phyloP scores from a whole-genome alignment of 2,329 filamentous ascomycete species.

The Pseudogymnoascus destructans region DNA sequence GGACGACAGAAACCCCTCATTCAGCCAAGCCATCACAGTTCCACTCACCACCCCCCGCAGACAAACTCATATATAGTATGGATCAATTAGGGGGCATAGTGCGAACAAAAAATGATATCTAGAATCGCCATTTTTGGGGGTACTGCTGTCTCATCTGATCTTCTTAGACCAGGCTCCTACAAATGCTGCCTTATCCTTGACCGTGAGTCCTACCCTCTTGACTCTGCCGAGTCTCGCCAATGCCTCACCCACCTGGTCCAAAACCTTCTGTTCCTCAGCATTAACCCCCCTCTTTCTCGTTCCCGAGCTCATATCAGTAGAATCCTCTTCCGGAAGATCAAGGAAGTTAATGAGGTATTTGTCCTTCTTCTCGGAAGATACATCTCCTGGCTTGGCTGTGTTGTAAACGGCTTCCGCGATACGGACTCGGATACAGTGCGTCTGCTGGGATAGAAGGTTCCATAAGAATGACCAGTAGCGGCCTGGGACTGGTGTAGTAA shows the following conservation, averaged over 20 bases:
- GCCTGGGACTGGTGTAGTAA: constrained; percentile 79
- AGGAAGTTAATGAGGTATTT: constrained; percentile 25
- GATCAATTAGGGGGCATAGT: neutral
- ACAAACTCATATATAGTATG: neutral
- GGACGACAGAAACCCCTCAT: neutral
- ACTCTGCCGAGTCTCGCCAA: constrained; percentile 78
- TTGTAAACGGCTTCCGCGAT: constrained; percentile 66
- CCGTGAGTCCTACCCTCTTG: constrained; percentile 73
- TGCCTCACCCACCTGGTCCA: constrained; percentile 73
- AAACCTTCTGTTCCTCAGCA: constrained; percentile 50
- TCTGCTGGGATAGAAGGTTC: constrained; percentile 71
- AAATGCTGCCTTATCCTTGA: constrained; percentile 74
- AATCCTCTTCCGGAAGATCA: constrained; percentile 20
- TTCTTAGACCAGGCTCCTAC: constrained; percentile 52
- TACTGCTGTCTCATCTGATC: constrained; percentile 17
- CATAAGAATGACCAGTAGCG: constrained; percentile 64
- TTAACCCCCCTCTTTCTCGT: constrained; percentile 11
- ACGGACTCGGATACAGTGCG: constrained; percentile 79
- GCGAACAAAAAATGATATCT: neutral
- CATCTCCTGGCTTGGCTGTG: constrained; percentile 26
- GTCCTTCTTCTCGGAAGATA: constrained; percentile 21
- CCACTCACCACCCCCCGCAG: neutral
- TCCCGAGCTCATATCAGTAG: constrained; percentile 10
- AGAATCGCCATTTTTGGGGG: neutral
- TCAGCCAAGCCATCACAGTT: neutral